A percentile compares a stretch with the other conserved stretches of the same genome.
Evolutionary conservation across 2,329 filamentous ascomycete genomes (phyloP).

Genomic region (Coniochaeta sp.): DNA sequence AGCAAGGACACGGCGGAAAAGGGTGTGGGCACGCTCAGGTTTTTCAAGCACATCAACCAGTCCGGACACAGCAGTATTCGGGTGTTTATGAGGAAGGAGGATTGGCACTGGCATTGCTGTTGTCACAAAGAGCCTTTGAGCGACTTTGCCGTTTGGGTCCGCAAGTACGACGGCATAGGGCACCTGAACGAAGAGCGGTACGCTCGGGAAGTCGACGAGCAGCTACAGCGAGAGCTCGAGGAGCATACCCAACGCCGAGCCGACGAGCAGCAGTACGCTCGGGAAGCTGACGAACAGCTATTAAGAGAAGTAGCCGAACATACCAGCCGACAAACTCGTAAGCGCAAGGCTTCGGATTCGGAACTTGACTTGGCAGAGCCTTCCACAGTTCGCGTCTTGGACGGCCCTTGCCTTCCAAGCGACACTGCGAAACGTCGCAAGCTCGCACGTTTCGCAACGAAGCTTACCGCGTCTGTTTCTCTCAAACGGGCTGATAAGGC

Average conservation of each 20-base stretch:
- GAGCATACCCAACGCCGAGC: neutral
- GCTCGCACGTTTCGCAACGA: neutral
- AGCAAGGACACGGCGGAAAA: constrained; percentile 15
- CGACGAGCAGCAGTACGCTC: neutral
- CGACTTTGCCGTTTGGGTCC: constrained; percentile 1
- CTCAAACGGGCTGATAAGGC: neutral
- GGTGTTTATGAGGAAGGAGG: constrained; percentile 15
- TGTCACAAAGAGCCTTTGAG: constrained; percentile 4
- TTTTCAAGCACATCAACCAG: constrained; percentile 11
- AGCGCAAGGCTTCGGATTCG: constrained; percentile 14
- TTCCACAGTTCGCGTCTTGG: neutral
- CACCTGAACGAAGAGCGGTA: too few species aligned
- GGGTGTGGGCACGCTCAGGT: constrained; percentile 15
- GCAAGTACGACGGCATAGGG: too few species aligned
- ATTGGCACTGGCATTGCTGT: constrained; percentile 14
- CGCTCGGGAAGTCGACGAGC: too few species aligned
- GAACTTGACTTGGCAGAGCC: constrained; percentile 11
- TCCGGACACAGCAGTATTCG: constrained; percentile 8
- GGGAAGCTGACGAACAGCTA: neutral
- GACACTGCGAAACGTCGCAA: neutral
- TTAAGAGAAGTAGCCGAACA: too few species aligned
- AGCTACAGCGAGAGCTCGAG: too few species aligned
- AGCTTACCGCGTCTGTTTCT: neutral
- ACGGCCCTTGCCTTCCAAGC: neutral
- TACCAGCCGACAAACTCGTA: constrained; percentile 8